Base-by-base conservation (phyloP, 352 stramenopile species). In the Phytophthora podocarpi region DNA sequence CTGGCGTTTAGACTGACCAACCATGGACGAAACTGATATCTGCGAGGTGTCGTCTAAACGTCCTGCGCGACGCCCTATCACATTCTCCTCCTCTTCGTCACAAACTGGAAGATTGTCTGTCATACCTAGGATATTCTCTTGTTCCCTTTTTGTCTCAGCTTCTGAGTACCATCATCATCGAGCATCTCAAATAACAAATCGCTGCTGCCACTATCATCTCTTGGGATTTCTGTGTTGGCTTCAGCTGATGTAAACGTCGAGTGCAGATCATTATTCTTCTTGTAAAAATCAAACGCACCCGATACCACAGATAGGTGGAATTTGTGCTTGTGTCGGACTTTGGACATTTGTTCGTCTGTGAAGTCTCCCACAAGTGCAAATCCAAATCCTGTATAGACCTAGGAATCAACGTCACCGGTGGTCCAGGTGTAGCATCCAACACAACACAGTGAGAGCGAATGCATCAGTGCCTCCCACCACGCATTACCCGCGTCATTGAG, bases 251-350 rank as follows among this genome's bases (percentile, higher is more conserved):
- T n/a, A n/a, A 41, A 43, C 4, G 23, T 27, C 21, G 24, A 34
- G 26, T 49, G 36, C 10, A 49, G 28, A 12, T 31, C 3, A 5
- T 37, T 55, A 24, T 43, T 55, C 0, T 36, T 4, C 32, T 42
- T 55, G 47, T 55, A 55, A 31, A 55, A 55, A 31, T 20, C 39
- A 6, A n/a, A n/a, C n/a, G n/a, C n/a, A n/a, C n/a, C n/a, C n/a
- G n/a, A n/a, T n/a, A n/a, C n/a, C n/a, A n/a, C n/a, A n/a, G n/a
- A n/a, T n/a, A n/a, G n/a, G n/a, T n/a, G n/a, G n/a, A n/a, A n/a
- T n/a, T n/a, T n/a, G n/a, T n/a, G n/a, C n/a, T n/a, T n/a, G n/a
- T n/a, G n/a, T n/a, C n/a, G n/a, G n/a, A n/a, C n/a, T n/a, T n/a
- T n/a, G n/a, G n/a, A n/a, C n/a, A n/a, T n/a, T n/a, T n/a, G n/a